Percentiles rank a stretch among this genome's conserved stretches.
These are phyloP conservation scores for Camelina sativa DNA, from an alignment of 345 rosid genomes.

Conservation along the genomic window DNA sequence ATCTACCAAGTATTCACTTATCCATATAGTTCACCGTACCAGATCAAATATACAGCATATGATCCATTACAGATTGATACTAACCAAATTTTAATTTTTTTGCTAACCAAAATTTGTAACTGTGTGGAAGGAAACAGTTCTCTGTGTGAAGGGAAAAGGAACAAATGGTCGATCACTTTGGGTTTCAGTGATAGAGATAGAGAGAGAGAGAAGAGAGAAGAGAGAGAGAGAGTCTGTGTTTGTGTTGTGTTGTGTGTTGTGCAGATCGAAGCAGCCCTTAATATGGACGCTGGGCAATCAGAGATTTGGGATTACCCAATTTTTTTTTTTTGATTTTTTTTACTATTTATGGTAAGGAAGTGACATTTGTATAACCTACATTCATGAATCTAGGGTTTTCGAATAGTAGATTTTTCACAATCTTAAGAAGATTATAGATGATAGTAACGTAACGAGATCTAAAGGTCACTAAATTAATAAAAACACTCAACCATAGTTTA, in stretches of 20 bases:
- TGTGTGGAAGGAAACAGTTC: slow-evolving; percentile 21
- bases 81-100: neutral
- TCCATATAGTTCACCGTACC: neutral
- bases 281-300: slow-evolving; percentile 82
- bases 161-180: slow-evolving; percentile 44
- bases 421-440: slow-evolving; percentile 22
- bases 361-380: slow-evolving; percentile 73
- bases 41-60: neutral
- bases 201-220: slow-evolving; percentile 32
- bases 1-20: slow-evolving; percentile 18
- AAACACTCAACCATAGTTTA: slow-evolving; percentile 40
- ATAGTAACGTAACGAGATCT: slow-evolving; percentile 25
- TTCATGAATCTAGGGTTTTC: slow-evolving; percentile 55
- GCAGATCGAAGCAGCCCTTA: slow-evolving; percentile 63
- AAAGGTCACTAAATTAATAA: slow-evolving; percentile 43
- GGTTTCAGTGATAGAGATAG: slow-evolving; percentile 49
- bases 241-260: slow-evolving; percentile 43
- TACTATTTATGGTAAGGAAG: slow-evolving; percentile 41
- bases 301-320: slow-evolving; percentile 52
- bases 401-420: slow-evolving; percentile 6
- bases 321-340: slow-evolving; percentile 4
- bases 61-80: neutral
- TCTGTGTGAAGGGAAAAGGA: slow-evolving; percentile 36
- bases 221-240: slow-evolving; percentile 25
- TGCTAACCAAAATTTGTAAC: neutral